Conservation (phyloP, 805 yeast genomes). For the Jamesozyma gamospora region DNA sequence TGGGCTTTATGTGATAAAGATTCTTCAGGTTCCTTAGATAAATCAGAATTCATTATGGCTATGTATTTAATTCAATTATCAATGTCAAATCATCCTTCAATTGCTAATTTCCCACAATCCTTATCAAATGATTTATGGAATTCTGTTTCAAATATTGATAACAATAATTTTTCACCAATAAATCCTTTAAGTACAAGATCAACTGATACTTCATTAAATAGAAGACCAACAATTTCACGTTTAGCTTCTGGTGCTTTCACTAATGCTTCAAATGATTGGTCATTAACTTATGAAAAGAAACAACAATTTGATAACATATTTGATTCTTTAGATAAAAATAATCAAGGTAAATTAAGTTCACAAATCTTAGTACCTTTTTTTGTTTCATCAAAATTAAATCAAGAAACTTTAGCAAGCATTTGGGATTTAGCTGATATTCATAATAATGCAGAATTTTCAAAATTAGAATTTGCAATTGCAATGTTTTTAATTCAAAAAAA, state of each 20-base stretch:
- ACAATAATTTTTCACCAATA: constrained; percentile 9
- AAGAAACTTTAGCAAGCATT: constrained; percentile 72
- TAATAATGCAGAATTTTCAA: constrained; percentile 72
- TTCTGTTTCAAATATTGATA: constrained; percentile 18
- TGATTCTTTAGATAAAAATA: constrained; percentile 59
- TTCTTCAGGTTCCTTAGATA: constrained; percentile 60
- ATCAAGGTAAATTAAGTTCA: constrained; percentile 57
- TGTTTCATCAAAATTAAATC: constrained; percentile 77
- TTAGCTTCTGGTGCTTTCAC: constrained; percentile 27
- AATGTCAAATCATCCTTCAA: constrained; percentile 53
- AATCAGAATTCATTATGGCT: constrained; percentile 77
- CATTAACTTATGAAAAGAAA: constrained; percentile 54
- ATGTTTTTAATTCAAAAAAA: constrained; percentile 85
- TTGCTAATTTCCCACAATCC: constrained; percentile 43
- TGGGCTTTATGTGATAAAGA: constrained; percentile 82
- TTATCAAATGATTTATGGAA: constrained; percentile 38
- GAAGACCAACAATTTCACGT: constrained; percentile 29
- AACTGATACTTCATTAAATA: constrained; percentile 25
- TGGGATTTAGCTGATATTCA: constrained; percentile 94
- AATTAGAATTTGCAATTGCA: constrained; percentile 82
- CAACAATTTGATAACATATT: constrained; percentile 74
- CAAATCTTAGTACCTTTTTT: constrained; percentile 80
- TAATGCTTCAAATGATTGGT: constrained; percentile 48
- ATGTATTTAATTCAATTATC: constrained; percentile 79
- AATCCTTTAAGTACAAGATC: constrained; percentile 21